These are phyloP conservation scores for Mycena floridula DNA, from an alignment of 768 basidiomycete genomes.

Conservation along the genomic window DNA sequence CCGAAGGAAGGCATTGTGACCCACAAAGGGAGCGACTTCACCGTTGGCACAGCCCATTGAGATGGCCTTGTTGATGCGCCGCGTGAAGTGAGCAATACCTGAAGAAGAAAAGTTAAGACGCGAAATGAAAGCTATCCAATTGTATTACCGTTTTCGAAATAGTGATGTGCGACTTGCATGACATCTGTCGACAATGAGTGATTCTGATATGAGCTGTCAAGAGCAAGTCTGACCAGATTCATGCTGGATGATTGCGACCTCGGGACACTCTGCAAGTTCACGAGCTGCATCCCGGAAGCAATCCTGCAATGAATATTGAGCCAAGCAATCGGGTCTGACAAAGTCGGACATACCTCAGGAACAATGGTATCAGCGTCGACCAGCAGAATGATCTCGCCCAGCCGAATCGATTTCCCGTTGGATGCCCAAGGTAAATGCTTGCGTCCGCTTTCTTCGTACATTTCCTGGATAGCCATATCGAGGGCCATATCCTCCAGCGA, in stretches of 20 bases:
- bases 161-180: slow-evolving; percentile 86
- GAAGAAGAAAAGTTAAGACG: too few species aligned
- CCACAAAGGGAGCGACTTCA: slow-evolving; percentile 79
- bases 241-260: slow-evolving; percentile 87
- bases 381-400: slow-evolving; percentile 76
- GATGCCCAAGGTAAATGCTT: slow-evolving; percentile 71
- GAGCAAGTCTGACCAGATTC: slow-evolving; percentile 54
- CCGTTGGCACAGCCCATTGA: slow-evolving; percentile 78
- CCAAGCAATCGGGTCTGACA: not conserved
- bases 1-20: slow-evolving; percentile 84
- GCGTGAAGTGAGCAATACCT: slow-evolving; percentile 83
- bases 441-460: slow-evolving; percentile 48
- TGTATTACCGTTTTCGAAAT: slow-evolving; percentile 93
- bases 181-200: slow-evolving; percentile 43
- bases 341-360: slow-evolving; percentile 46
- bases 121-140: too few species aligned
- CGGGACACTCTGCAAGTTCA: slow-evolving; percentile 75
- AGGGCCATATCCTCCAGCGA: slow-evolving; percentile 67
- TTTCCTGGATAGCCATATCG: slow-evolving; percentile 68
- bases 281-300: slow-evolving; percentile 88
- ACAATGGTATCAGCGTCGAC: slow-evolving; percentile 80
- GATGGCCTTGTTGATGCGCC: slow-evolving; percentile 78
- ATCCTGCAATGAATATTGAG: slow-evolving; percentile 37
- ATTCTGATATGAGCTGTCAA: not conserved
- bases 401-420: slow-evolving; percentile 67